Percentiles rank a stretch among this genome's conserved stretches.
Conservation (phyloP, 1,139 yeast species). For the Lodderomyces orthopsilosis region DNA sequence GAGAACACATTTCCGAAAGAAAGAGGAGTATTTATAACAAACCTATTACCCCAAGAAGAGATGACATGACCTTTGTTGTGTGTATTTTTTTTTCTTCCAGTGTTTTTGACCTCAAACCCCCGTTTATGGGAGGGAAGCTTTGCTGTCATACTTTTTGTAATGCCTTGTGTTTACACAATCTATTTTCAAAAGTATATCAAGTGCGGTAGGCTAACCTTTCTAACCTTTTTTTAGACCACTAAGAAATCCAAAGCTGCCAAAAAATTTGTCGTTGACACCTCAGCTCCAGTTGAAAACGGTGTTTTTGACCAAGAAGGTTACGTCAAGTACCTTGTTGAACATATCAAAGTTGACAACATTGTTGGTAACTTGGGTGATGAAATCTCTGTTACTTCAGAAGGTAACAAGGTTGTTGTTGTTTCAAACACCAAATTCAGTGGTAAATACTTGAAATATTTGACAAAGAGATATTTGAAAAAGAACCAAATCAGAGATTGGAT, state of each 20-base stretch:
- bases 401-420: constrained; percentile 76
- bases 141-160: constrained; percentile 13
- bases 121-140: constrained; percentile 10
- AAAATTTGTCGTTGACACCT: constrained; percentile 94
- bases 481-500: constrained; percentile 99
- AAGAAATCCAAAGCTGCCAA: constrained; percentile 77
- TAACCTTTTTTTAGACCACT: constrained; percentile 53
- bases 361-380: constrained; percentile 97
- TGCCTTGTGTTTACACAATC: no score
- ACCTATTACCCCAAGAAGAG: neutral
- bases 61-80: neutral
- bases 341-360: constrained; percentile 97
- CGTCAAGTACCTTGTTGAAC: constrained; percentile 97
- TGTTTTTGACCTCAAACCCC: constrained; percentile 1
- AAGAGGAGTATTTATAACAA: neutral
- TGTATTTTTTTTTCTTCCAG: neutral
- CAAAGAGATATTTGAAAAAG: constrained; percentile 99
- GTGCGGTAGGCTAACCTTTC: constrained; percentile 62
- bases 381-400: constrained; percentile 84
- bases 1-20: neutral
- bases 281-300: constrained; percentile 97
- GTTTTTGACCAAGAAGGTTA: constrained; percentile 97
- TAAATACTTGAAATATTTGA: constrained; percentile 98
- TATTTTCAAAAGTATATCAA: neutral
- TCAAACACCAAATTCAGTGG: constrained; percentile 97